Conservation (phyloP, 1,284 basidiomycete species). For the Albatrellus sp. region DNA sequence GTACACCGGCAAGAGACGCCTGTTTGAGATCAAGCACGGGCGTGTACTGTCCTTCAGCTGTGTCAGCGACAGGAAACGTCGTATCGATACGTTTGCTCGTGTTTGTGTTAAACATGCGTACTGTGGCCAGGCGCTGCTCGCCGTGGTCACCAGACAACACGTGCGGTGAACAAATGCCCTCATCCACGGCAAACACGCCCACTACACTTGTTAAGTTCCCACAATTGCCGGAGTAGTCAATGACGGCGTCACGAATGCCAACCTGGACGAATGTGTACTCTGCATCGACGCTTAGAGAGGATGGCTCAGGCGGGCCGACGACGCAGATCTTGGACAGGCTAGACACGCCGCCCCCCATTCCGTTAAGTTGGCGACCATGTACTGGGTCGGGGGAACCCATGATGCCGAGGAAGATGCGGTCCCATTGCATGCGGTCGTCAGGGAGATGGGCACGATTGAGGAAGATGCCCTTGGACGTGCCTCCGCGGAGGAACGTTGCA, state of each 20-base stretch:
- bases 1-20: conserved; percentile 50
- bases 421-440: conserved; percentile 34
- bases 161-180: conserved; percentile 32
- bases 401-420: conserved; percentile 54
- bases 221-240: conserved; percentile 61
- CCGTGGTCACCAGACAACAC: conserved; percentile 4
- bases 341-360: conserved; percentile 73
- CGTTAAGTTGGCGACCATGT: conserved; percentile 68
- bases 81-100: conserved; percentile 56
- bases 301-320: conserved; percentile 32
- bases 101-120: conserved; percentile 56
- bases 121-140: conserved; percentile 20
- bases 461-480: conserved; percentile 69
- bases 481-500: conserved; percentile 56
- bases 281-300: conserved; percentile 29
- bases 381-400: conserved; percentile 76
- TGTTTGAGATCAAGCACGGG: conserved; percentile 40
- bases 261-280: conserved; percentile 54
- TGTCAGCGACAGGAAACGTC: conserved; percentile 39
- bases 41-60: conserved; percentile 13
- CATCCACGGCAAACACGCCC: conserved; percentile 54
- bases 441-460: conserved; percentile 43
- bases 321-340: conserved; percentile 75
- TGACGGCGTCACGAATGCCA: conserved; percentile 38
- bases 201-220: conserved; percentile 60